A percentile compares a stretch with the other conserved stretches of the same genome.
Evolutionary conservation across 768 basidiomycete species (phyloP).

Genomic region (Leccinellum albellum): DNA sequence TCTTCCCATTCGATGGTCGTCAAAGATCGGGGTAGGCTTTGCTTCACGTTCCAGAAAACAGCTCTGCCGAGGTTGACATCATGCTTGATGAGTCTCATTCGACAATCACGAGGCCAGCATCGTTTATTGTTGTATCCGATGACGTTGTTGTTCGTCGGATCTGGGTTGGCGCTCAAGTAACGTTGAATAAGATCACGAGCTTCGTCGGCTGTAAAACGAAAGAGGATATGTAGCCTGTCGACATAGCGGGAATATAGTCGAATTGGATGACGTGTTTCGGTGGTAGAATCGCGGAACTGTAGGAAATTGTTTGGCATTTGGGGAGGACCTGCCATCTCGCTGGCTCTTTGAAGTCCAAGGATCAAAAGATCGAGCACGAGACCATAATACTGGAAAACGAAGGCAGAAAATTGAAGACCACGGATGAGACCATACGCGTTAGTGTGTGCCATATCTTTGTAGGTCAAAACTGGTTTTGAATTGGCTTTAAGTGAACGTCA

Average conservation of each 20-base stretch:
- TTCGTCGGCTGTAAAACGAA: slow-evolving; percentile 97
- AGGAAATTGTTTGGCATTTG: slow-evolving; percentile 98
- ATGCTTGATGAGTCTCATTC: slow-evolving; percentile 98
- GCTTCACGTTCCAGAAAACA: slow-evolving; percentile 99
- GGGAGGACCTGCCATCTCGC: slow-evolving; percentile 98
- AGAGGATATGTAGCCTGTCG: slow-evolving; percentile 90
- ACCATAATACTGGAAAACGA: slow-evolving; percentile 99
- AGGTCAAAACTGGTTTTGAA: slow-evolving; percentile 60
- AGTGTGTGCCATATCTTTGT: slow-evolving; percentile 98
- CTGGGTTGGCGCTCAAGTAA: slow-evolving; percentile 95
- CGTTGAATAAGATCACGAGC: slow-evolving; percentile 96
- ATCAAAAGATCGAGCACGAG: slow-evolving; percentile 93
- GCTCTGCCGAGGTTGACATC: slow-evolving; percentile 98
- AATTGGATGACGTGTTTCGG: slow-evolving; percentile 97
- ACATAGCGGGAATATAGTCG: slow-evolving; percentile 96
- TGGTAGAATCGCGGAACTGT: slow-evolving; percentile 91
- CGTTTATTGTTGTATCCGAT: slow-evolving; percentile 99
- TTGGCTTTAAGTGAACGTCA: slow-evolving; percentile 7
- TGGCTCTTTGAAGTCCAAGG: slow-evolving; percentile 94
- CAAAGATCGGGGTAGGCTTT: slow-evolving; percentile 88
- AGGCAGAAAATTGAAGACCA: slow-evolving; percentile 96
- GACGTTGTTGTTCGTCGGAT: slow-evolving; percentile 98
- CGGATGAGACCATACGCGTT: slow-evolving; percentile 97
- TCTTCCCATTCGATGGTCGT: slow-evolving; percentile 99
- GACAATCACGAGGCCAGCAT: slow-evolving; percentile 98